A percentile compares a stretch with the other conserved stretches of the same genome.
phyloP scores from a whole-genome alignment of 1,284 basidiomycete species.

The Gomphus sp. region DNA sequence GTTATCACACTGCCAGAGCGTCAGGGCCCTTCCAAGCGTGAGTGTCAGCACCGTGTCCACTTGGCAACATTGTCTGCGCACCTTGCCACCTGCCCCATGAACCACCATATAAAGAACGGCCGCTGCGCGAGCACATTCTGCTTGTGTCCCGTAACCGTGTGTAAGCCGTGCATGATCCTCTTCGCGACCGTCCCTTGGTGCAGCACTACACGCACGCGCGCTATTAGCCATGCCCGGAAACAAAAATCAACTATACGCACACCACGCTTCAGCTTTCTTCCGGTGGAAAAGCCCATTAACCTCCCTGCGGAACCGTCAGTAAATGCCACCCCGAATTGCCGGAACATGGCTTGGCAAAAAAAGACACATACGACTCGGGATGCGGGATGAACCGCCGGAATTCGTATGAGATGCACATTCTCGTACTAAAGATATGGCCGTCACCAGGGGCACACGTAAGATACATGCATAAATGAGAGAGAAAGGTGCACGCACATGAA shows the following conservation, averaged over 20 bases:
- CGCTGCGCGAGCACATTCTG: conserved; percentile 43
- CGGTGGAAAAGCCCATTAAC: conserved; percentile 48
- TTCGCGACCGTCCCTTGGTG: conserved; percentile 56
- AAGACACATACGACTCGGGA: conserved; percentile 43
- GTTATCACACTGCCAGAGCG: conserved; percentile 54
- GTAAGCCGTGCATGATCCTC: conserved; percentile 49
- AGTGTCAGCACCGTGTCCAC: neutral
- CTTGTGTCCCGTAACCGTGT: conserved; percentile 52
- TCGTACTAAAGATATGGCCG: conserved; percentile 33
- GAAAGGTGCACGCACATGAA: conserved; percentile 52
- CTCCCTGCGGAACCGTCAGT: conserved; percentile 25
- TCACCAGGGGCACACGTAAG: conserved; percentile 2
- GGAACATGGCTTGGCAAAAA: neutral
- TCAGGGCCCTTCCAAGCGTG: conserved; percentile 35
- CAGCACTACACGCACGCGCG: conserved; percentile 31
- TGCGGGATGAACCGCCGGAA: conserved; percentile 58
- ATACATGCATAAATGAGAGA: conserved; percentile 5
- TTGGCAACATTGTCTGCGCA: conserved; percentile 20
- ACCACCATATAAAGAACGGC: conserved; percentile 70
- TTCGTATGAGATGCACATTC: conserved; percentile 62
- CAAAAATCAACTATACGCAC: conserved; percentile 24
- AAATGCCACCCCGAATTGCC: neutral
- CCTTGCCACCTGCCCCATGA: conserved; percentile 65
- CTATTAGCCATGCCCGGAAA: neutral
- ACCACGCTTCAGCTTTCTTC: conserved; percentile 62